Conservation (phyloP, 148 eudicot species). For the Cornus controversa region DNA sequence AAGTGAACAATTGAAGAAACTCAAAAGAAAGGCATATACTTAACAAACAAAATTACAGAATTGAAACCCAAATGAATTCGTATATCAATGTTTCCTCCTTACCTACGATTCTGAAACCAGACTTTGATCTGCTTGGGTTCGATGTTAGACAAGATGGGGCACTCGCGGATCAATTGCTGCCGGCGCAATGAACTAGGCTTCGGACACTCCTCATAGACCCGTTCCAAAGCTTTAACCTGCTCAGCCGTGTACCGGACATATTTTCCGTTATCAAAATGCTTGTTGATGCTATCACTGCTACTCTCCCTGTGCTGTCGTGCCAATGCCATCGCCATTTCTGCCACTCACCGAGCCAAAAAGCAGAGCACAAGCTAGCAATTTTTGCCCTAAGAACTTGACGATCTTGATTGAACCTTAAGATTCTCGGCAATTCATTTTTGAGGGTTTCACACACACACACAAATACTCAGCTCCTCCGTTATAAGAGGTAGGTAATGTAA, state of each 20-base stretch:
- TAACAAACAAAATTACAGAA: background rate
- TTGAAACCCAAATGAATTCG: slow-evolving; percentile 8
- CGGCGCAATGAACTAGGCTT: slow-evolving; percentile 87
- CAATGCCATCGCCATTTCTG: slow-evolving; percentile 69
- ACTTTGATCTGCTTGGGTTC: slow-evolving; percentile 97
- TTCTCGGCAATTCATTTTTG: background rate
- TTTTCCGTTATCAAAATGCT: slow-evolving; percentile 62
- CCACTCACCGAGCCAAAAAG: background rate
- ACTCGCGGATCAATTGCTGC: slow-evolving; percentile 85
- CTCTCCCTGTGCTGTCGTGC: slow-evolving; percentile 59
- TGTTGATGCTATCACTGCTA: slow-evolving; percentile 55
- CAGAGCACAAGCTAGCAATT: background rate
- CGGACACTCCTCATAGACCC: slow-evolving; percentile 85
- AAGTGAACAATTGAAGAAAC: background rate
- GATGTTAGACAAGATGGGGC: slow-evolving; percentile 77
- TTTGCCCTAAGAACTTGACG: background rate
- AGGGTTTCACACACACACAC: background rate
- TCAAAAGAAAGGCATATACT: background rate
- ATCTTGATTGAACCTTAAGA: slow-evolving; percentile 16
- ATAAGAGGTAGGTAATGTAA: slow-evolving; percentile 6
- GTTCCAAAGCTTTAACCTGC: slow-evolving; percentile 85
- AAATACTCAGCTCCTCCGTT: too few species aligned
- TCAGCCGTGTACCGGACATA: slow-evolving; percentile 86
- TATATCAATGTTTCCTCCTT: background rate
- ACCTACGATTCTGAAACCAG: slow-evolving; percentile 96